Evolutionary conservation across 805 yeast species (phyloP).

Genomic region (Kodamaea neixiangensis): DNA sequence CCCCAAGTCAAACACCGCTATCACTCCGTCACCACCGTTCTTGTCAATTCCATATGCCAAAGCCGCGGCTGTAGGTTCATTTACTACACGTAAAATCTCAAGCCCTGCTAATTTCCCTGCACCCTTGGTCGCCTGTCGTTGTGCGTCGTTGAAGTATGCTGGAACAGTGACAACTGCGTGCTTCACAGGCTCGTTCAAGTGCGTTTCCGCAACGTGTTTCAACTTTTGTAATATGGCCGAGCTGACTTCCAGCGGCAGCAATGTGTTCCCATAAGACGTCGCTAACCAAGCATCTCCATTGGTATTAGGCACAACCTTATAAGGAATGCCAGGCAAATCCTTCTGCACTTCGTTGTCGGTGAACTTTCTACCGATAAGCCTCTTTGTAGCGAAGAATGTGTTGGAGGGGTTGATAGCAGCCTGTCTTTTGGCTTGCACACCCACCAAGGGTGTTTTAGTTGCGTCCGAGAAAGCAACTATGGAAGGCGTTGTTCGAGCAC

Average conservation of each 20-base stretch:
- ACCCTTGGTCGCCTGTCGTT: conserved; percentile 79
- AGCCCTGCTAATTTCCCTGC: conserved; percentile 78
- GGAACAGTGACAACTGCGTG: conserved; percentile 86
- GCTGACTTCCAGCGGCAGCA: conserved; percentile 74
- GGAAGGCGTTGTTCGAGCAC: conserved; percentile 78
- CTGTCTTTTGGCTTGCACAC: conserved; percentile 75
- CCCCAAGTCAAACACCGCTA: conserved; percentile 73
- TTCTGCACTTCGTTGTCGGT: conserved; percentile 69
- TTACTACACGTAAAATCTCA: conserved; percentile 72
- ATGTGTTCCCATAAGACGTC: conserved; percentile 39
- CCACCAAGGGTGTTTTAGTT: conserved; percentile 43
- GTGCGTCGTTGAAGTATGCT: conserved; percentile 80
- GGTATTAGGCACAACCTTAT: conserved; percentile 55
- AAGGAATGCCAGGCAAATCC: conserved; percentile 65
- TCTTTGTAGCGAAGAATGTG: conserved; percentile 79
- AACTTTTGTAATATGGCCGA: conserved; percentile 63
- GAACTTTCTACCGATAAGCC: conserved; percentile 74
- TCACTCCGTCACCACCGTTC: conserved; percentile 49
- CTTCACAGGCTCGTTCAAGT: conserved; percentile 42
- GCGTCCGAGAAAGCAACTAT: conserved; percentile 63
- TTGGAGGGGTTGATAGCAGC: conserved; percentile 73
- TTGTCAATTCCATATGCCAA: conserved; percentile 75
- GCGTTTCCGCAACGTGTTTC: conserved; percentile 65
- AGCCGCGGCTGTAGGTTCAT: conserved; percentile 88
- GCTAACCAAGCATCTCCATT: conserved; percentile 75